A percentile compares a stretch with the other conserved stretches of the same genome.
phyloP scores from a whole-genome alignment of 192 early-diverging fungal species.

The Linnemannia exigua region DNA sequence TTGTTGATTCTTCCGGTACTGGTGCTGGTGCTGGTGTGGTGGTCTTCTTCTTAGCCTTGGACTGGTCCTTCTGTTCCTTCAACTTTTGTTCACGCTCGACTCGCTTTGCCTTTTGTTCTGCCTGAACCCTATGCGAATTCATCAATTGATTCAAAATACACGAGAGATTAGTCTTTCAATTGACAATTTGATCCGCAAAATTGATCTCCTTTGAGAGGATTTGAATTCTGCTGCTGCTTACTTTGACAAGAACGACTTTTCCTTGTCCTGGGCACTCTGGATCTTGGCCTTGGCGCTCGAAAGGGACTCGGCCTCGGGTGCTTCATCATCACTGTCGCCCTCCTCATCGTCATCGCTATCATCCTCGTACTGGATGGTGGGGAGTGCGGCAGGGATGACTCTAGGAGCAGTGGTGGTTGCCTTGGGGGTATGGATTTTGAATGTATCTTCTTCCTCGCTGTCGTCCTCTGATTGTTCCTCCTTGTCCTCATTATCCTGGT shows the following conservation, averaged over 20 bases:
- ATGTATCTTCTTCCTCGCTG: slow-evolving; percentile 17
- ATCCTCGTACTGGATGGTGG: slow-evolving; percentile 37
- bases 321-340: slow-evolving; percentile 43
- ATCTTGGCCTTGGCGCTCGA: slow-evolving; percentile 53
- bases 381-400: slow-evolving; percentile 27
- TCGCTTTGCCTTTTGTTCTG: slow-evolving; percentile 55
- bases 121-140: slow-evolving; percentile 34
- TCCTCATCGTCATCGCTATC: slow-evolving; percentile 36
- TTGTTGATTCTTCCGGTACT: background rate
- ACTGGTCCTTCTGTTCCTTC: slow-evolving; percentile 50
- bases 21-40: background rate
- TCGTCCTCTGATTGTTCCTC: slow-evolving; percentile 5
- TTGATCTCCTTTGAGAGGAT: background rate
- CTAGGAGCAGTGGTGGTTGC: slow-evolving; percentile 8
- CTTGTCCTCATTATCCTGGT: background rate
- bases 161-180: background rate
- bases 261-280: slow-evolving; percentile 47
- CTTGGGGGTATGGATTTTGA: slow-evolving; percentile 56
- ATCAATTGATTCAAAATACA: background rate
- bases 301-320: slow-evolving; percentile 49
- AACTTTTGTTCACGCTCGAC: slow-evolving; percentile 48
- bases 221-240: background rate
- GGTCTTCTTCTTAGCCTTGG: slow-evolving; percentile 35
- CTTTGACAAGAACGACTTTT: slow-evolving; percentile 52
- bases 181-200: background rate